Base-by-base conservation (phyloP, 139 green algal genomes). In the Chlorella sp. region DNA sequence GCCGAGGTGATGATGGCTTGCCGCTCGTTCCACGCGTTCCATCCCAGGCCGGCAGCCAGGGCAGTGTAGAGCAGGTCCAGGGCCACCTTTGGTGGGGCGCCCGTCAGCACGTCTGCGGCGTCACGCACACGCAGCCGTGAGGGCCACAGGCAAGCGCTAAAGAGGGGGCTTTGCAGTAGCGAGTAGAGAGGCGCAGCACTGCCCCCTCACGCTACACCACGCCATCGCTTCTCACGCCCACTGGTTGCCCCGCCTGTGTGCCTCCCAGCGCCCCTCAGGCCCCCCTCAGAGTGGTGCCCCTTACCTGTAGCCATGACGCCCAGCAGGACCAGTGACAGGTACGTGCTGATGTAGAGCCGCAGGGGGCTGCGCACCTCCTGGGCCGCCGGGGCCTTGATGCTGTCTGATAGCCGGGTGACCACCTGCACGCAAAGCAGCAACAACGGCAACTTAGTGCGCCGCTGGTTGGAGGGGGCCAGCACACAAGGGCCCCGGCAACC, bases 291-390 rank as follows among this genome's bases (percentile, higher is more conserved):
- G 29, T 69, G 32, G 5, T 27, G 20, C 31, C 2, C 3, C 71
- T 30, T 3, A 76, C 61, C 60, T 64, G 49, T 10, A 20, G 35
- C 36, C 14, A 72, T 29, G 4, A 72, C 67, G 17, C 27, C 63
- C 1, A 20, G 31, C 42, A 72, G 67, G 2, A 72, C 67, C 31
- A 72, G 50, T n/a, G 67, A 35, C 2, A 72, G 36, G 67, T 72
- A 72, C 2, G 67, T 72, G 42, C 63, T 65, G 14, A 72, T 20
- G 27, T 61, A 61, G 42, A 72, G 49, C 27, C 67, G n/a, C 36
- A 49, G 26, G 29, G 67, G 67, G 42, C 35, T 63, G 27, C 10
- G 22, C 27, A 72, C 26, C 36, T 72, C 67, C 36, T 72, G 5
- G 2, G 14, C 5, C 3, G 67, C 67, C 29, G 67, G 67, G 3